phyloP scores from a whole-genome alignment of 495 filamentous ascomycete genomes.

The Antarctomyces pellizariae region DNA sequence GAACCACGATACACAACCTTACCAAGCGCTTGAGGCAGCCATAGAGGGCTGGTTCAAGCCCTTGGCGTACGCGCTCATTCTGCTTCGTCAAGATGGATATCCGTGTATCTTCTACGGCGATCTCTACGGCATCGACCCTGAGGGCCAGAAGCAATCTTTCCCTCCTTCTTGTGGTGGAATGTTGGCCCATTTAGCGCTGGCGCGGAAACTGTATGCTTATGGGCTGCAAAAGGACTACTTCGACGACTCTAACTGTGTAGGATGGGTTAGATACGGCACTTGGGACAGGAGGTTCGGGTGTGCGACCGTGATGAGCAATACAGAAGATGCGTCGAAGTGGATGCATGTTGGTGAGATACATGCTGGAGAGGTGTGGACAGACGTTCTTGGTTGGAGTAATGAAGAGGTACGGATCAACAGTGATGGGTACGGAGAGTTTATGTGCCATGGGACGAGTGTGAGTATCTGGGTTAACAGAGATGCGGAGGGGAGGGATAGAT shows the following conservation, averaged over 20 bases:
- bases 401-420: slow-evolving; percentile 25
- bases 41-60: slow-evolving; percentile 33
- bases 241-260: slow-evolving; percentile 39
- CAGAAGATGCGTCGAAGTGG: slow-evolving; percentile 21
- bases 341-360: slow-evolving; percentile 39
- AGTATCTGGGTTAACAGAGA: slow-evolving; percentile 35
- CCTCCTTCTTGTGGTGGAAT: slow-evolving; percentile 33
- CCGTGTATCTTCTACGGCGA: slow-evolving; percentile 60
- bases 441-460: slow-evolving; percentile 26
- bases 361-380: slow-evolving; percentile 34
- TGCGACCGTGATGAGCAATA: slow-evolving; percentile 35
- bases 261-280: slow-evolving; percentile 42
- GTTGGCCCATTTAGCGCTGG: slow-evolving; percentile 35
- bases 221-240: slow-evolving; percentile 48
- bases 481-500: slow-evolving; percentile 26
- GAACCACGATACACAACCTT: slow-evolving; percentile 36
- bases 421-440: slow-evolving; percentile 31
- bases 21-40: slow-evolving; percentile 30
- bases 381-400: slow-evolving; percentile 27
- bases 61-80: slow-evolving; percentile 36
- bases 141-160: slow-evolving; percentile 21
- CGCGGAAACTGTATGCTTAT: slow-evolving; percentile 44
- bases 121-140: slow-evolving; percentile 34
- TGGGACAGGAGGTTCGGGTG: slow-evolving; percentile 25
- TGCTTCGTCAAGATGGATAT: slow-evolving; percentile 38